phyloP scores from a whole-genome alignment of 2,329 filamentous ascomycete species.

The Talaromyces sp. region DNA sequence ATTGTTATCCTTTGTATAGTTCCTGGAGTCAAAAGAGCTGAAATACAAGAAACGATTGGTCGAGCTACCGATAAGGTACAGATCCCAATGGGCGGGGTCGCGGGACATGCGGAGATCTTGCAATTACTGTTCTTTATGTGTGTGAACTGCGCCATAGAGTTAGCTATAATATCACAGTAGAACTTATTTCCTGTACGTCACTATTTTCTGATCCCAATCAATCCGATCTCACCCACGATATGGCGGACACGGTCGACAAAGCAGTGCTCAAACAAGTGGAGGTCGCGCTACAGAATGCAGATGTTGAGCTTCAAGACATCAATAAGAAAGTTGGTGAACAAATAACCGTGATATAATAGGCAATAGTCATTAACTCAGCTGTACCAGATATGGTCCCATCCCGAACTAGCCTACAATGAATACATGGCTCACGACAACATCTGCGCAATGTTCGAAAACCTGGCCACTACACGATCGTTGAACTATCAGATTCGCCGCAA shows the following conservation, averaged over 20 bases:
- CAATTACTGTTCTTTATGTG: background rate
- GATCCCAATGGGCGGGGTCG: background rate
- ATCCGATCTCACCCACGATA: background rate
- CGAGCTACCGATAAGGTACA: background rate
- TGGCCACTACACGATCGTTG: conserved; percentile 24
- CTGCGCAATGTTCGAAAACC: conserved; percentile 19
- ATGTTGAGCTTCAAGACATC: conserved; percentile 10
- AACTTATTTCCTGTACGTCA: background rate
- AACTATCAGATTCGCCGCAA: conserved; percentile 17
- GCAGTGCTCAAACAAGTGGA: conserved; percentile 8
- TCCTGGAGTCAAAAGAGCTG: background rate
- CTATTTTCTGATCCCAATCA: background rate
- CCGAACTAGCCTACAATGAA: conserved; percentile 24
- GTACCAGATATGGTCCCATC: conserved; percentile 21
- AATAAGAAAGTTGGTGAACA: conserved; percentile 12
- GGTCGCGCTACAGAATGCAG: conserved; percentile 6
- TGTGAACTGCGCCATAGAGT: background rate
- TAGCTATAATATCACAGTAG: background rate
- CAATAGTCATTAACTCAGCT: background rate
- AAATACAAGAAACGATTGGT: background rate
- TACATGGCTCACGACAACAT: conserved; percentile 21
- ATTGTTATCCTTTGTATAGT: background rate
- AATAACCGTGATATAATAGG: background rate
- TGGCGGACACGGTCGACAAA: background rate
- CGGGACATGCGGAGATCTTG: background rate